Evolutionary conservation across 192 early-diverging fungal species (phyloP).

Genomic region (Entomortierella beljakovae): DNA sequence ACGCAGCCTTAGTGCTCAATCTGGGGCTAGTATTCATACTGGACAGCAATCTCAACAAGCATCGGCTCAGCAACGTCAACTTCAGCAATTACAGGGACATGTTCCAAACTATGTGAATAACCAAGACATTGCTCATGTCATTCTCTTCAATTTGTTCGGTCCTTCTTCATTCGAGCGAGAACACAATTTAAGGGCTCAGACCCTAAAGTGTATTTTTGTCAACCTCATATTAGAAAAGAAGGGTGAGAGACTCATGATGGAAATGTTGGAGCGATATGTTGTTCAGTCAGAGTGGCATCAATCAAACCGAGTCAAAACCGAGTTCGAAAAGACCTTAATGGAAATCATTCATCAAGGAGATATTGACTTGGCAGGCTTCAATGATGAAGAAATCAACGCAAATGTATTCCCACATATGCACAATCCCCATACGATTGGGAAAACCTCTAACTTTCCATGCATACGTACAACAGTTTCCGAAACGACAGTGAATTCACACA

Average conservation of each 20-base stretch:
- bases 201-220: conserved; percentile 36
- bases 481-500: neutral
- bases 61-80: conserved; percentile 5
- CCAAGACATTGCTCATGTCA: conserved; percentile 46
- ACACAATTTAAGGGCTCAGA: conserved; percentile 17
- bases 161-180: conserved; percentile 43
- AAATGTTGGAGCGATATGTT: conserved; percentile 54
- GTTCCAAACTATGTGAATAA: conserved; percentile 47
- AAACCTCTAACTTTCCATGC: conserved; percentile 23
- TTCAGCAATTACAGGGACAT: conserved; percentile 8
- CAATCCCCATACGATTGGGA: conserved; percentile 20
- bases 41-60: conserved; percentile 9
- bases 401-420: conserved; percentile 13
- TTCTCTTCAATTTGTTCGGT: conserved; percentile 44
- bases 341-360: conserved; percentile 49
- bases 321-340: conserved; percentile 37
- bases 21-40: conserved; percentile 1
- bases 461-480: conserved; percentile 13
- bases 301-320: conserved; percentile 19
- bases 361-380: conserved; percentile 19
- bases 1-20: conserved; percentile 22
- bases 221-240: conserved; percentile 40
- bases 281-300: conserved; percentile 50
- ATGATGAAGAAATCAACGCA: conserved; percentile 45
- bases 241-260: conserved; percentile 53